Evolutionary conservation across 306 rosid genomes (phyloP), one percentile per base, ranked within the genome.

Genomic region (Malus orientalis): DNA sequence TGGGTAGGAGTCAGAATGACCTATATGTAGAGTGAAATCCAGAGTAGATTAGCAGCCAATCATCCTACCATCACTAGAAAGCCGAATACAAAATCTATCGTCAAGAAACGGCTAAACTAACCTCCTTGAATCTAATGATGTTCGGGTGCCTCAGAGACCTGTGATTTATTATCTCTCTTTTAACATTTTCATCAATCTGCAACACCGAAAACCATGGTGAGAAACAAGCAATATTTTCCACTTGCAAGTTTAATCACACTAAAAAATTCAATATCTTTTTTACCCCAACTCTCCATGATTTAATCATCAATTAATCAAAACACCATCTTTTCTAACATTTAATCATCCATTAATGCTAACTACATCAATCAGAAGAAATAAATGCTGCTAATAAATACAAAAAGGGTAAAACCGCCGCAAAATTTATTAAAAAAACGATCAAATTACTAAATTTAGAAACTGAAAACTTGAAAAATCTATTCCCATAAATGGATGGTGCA

Each of bases 101-200:
- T 44, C 66, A 73, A 6, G 30, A 20, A 36, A 71, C 60, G 67
- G 36, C 57, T 65, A 57, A 80, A 92, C 93, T 57, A 77, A 92
- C 97, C 97, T 93, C 98, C 79, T 86, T 93, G 79, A 93, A 93
- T 86, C 89, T 84, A 76, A 93, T 89, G 73, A 93, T 93, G 84
- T 93, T 91, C 19, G 93, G 96, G 77, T 93, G 97, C 84, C 98
- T 93, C 77, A 93, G 74, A 57, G 96, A 90, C 88, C 98, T 88
- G 72, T 93, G 98, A 83, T 91, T 93, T 69, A 93, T 93, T 67
- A 93, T 93, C 82, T 93, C 98, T 74, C 98, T 86, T 82, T 84
- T 88, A 51, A 93, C 98, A 87, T 93, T 93, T 79, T 81, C 97
- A 86, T 93, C 97, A 76, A 93, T 93, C 98, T 93, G 84, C 77